Base-by-base conservation (phyloP, 495 filamentous ascomycete genomes). In the Podospora didyma region DNA sequence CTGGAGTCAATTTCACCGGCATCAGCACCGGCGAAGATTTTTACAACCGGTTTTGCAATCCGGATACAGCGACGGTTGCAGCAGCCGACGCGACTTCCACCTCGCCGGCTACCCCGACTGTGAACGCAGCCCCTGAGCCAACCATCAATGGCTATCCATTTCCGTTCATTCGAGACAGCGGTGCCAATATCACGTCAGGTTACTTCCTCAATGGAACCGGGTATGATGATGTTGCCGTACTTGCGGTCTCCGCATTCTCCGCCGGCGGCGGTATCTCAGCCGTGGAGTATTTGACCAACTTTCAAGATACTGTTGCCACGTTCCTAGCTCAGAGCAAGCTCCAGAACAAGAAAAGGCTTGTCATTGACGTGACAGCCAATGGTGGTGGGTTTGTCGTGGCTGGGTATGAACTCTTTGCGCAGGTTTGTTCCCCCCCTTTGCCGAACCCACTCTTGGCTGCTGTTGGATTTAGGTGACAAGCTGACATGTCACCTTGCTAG, bases 331-430 rank as follows among this genome's bases (percentile, higher is more conserved):
- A 64, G 35, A 66, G 71, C 46, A 62, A 66, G 55, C 62, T 55
- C 4, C 60, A 70, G 7, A 71, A 69, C 7, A 81, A 78, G 59
- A 74, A 67, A 48, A 77, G 76, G 50, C 64, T 85, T 3, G 64
- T 85, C 26, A 79, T 86, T 48, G 82, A 86, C 54, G 57, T 86
- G 2, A 68, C 76, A 1, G 62, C 67, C n/a, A 86, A 86, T 59
- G 67, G 65, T 0, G 82, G 82, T n/a, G 83, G 83, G 16, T 68
- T 63, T 28, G 70, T 81, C 41, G 54, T 75, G 24, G 69, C 72
- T 4, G 74, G 71, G 7, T 75, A 75, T 42, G 79, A 78, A 50
- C 67, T 80, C n/a, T 70, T 69, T 24, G 52, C 52, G 49, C 55
- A 65, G 54, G 50, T 66, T 20, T 31, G 51, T 37, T 53, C 70